Conservation (phyloP, 805 yeast species). For the Candida michaelii region DNA sequence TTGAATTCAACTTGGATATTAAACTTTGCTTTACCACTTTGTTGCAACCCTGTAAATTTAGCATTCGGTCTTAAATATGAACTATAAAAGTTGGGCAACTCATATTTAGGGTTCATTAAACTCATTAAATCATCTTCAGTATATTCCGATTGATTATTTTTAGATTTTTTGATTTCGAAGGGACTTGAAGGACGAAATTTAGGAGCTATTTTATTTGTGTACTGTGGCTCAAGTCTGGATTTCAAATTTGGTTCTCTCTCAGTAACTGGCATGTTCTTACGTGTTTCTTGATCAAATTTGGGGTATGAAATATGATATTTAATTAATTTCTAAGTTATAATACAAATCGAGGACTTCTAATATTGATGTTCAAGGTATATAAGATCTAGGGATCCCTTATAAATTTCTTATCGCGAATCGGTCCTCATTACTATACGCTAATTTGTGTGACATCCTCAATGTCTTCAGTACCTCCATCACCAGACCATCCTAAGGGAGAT, state of each 20-base stretch:
- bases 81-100: constrained; percentile 34
- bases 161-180: background rate
- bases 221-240: constrained; percentile 1
- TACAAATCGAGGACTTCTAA: too few species aligned
- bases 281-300: background rate
- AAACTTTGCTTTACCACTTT: constrained; percentile 62
- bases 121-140: constrained; percentile 8
- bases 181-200: constrained; percentile 1
- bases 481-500: constrained; percentile 34
- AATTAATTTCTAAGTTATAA: too few species aligned
- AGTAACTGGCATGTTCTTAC: constrained; percentile 13
- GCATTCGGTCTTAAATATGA: constrained; percentile 60
- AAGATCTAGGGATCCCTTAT: constrained; percentile 3
- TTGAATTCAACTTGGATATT: constrained; percentile 69
- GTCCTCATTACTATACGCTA: constrained; percentile 2
- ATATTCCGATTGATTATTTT: background rate
- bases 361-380: background rate
- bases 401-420: constrained; percentile 7
- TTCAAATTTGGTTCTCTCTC: constrained; percentile 10
- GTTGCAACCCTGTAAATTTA: constrained; percentile 65
- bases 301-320: background rate
- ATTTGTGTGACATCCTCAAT: background rate
- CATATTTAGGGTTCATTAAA: constrained; percentile 8
- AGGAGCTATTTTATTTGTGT: background rate
- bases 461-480: constrained; percentile 29